Evolutionary conservation across 768 basidiomycete species (phyloP), one percentile per base, ranked within the genome.

Genomic region (Macrocybe gigantea): DNA sequence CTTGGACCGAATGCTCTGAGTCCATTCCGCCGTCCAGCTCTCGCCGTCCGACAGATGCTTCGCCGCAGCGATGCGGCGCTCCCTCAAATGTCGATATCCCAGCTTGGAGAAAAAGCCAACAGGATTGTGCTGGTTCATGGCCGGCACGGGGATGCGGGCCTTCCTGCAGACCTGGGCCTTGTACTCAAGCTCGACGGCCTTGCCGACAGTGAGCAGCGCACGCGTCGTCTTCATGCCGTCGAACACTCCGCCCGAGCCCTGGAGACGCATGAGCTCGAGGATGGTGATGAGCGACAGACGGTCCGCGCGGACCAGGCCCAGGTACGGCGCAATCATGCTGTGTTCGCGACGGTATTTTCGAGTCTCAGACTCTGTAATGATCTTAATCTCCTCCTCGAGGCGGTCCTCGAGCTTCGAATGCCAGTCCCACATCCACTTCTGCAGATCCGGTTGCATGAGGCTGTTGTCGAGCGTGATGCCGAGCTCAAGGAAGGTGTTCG

Each of bases 221-320:
- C 91, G 75, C 1, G 93, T 78, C 0, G 91, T 85, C 65, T 96
- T 95, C 85, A 95, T 90, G 4, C 93, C 94, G 36, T 84, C 80
- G 0, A 72, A 56, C n/a, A 93, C 73, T 9, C 89, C 88, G 5
- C 89, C 87, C 1, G 78, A 72, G 5, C 88, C 85, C 32, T 84
- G 79, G 8, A 93, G 63, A 5, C 88, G 79, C 85, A 97, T 87
- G 37, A 92, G 63, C 62, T 96, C 93, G 34, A 93, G 74, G 56
- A 97, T 92, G 7, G 89, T 88, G 57, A 98, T 82, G 12, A 95
- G 71, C 0, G 92, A 93, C 6, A 97, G 75, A 51, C 83, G 87
- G 45, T 89, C 82, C 0, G 88, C 73, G 12, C 80, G 76, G 22
- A 97, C 72, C 2, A 94, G 78, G 4, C 74, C 69, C 12, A 96